Evolutionary conservation across 768 basidiomycete genomes (phyloP), one percentile per base, ranked within the genome.

Genomic region (Lepiota brunneoincarnata): DNA sequence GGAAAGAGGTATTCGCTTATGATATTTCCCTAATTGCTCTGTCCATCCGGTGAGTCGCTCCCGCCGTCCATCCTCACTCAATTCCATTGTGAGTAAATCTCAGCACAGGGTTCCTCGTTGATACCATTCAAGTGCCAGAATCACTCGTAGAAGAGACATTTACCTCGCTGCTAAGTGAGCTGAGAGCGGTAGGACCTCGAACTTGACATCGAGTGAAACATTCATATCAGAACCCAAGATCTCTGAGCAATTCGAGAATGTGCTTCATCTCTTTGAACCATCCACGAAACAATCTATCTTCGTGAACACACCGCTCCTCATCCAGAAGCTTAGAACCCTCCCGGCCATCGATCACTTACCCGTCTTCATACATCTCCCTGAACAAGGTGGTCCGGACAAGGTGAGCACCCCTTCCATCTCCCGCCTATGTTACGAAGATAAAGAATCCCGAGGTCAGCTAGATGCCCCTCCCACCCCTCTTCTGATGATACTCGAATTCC

Each of bases 211-310:
- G 2, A 21, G 7, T 11, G 35, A 12, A 20, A 15, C 6, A 18
- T 11, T 9, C 20, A 21, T 11, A n/a, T 23, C 11, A 14, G 12
- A 18, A 10, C n/a, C 18, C n/a, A 26, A 54, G 53, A 35, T 35
- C 17, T 47, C 53, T 28, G 37, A 62, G 6, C 40, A 58, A 15
- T 86, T 86, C 64, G 36, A 61, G 9, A 51, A 66, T 35, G 65
- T 86, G 24, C 52, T 73, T 31, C 72, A 81, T 58, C 55, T 82
- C 41, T 72, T 77, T 42, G 81, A 85, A 23, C 55, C 72, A 10
- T 46, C 59, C 28, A 73, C 78, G 3, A 67, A 71, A 12, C 84
- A 86, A 59, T 77, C 80, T 2, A 83, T 86, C 63, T 71, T 86
- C 54, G 72, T 84, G 26, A 83, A 85, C 59, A 52, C 59, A 23